phyloP scores from a whole-genome alignment of 2,329 filamentous ascomycete species.

The Trichoderma lentiforme region DNA sequence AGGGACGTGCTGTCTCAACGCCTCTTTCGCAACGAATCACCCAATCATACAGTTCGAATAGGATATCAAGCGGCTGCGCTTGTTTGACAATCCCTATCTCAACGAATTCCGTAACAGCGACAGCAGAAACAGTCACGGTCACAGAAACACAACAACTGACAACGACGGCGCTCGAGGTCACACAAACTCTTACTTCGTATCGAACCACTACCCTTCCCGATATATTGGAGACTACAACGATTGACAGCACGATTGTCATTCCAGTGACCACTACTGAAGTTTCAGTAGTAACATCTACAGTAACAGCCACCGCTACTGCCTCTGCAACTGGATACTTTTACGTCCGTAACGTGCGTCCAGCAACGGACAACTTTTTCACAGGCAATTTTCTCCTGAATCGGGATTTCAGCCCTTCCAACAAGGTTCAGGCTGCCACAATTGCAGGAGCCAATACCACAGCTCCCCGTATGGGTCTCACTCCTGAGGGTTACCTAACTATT shows the following conservation, averaged over 20 bases:
- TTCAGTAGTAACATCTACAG: not conserved
- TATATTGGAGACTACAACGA: not conserved
- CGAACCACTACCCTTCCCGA: not conserved
- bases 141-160: not conserved
- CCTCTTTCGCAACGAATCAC: not conserved
- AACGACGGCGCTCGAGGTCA: not conserved
- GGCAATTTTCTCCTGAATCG: not conserved
- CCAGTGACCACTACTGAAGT: not conserved
- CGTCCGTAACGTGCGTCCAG: not conserved
- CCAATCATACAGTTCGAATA: not conserved
- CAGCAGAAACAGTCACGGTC: not conserved
- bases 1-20: not conserved
- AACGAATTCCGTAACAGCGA: not conserved
- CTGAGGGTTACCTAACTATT: not conserved
- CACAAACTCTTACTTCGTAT: not conserved
- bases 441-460: not conserved
- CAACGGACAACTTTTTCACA: not conserved
- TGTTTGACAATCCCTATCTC: not conserved
- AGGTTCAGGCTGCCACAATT: not conserved
- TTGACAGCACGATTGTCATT: not conserved
- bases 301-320: not conserved
- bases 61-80: not conserved
- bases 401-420: not conserved
- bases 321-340: not conserved
- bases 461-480: slow-evolving; percentile 4